phyloP scores from a whole-genome alignment of 331 rosid species.

The Pyracantha coccinea region DNA sequence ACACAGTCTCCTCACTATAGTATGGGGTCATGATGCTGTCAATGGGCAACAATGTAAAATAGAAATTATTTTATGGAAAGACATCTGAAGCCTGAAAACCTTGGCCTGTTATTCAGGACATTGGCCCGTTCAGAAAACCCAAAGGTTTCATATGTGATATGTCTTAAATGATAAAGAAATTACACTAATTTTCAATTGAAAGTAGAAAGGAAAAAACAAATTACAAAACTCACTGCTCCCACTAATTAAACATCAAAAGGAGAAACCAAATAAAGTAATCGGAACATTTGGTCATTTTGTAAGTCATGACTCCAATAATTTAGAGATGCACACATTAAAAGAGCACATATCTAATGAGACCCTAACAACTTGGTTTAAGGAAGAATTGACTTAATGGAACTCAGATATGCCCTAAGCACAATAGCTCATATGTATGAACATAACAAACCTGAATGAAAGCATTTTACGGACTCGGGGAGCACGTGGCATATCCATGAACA shows the following conservation, averaged over 20 bases:
- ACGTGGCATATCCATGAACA: slow-evolving; percentile 97
- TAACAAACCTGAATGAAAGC: slow-evolving; percentile 80
- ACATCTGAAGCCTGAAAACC: neutral
- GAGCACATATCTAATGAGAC: too few relatives aligned
- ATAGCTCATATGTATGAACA: neutral
- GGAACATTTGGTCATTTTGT: neutral
- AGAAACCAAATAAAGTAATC: neutral
- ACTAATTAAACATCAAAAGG: neutral
- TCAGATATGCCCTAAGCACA: neutral
- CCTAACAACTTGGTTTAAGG: neutral
- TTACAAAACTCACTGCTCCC: neutral
- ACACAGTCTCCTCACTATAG: slow-evolving; percentile 92
- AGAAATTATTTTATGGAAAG: neutral
- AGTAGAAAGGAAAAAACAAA: neutral
- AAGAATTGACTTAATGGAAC: slow-evolving; percentile 9
- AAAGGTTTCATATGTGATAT: neutral
- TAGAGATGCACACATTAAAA: neutral
- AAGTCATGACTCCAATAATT: neutral
- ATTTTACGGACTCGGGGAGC: slow-evolving; percentile 90
- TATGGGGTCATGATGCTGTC: slow-evolving; percentile 93
- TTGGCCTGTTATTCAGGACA: neutral
- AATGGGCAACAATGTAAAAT: slow-evolving; percentile 12
- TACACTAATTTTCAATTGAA: neutral
- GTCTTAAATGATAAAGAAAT: neutral
- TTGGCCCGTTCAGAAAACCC: neutral